Base-by-base conservation (phyloP, 2,329 filamentous ascomycete species). In the Alternaria sp. region DNA sequence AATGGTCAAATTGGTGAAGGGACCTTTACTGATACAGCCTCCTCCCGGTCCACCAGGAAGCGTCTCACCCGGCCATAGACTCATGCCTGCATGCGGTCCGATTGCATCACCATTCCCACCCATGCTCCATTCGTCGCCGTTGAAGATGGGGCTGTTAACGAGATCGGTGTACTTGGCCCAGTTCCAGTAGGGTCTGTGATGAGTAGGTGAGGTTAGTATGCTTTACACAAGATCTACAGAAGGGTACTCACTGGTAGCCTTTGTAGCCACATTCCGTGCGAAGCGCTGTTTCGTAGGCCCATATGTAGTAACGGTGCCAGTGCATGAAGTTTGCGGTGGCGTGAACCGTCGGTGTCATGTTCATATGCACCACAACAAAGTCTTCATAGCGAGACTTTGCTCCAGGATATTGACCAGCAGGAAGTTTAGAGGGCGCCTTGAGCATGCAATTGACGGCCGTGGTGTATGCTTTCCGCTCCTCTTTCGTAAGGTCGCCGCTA, bases 1-100 rank as follows among this genome's bases (percentile, higher is more conserved):
- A 28, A 83, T 77, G 1, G 71, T 77, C 10, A 73, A 62, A 62
- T 86, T 81, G 64, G 78, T 81, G 72, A 87, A 86, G 0, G 85
- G 85, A 0, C 86, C 86, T 1, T 77, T 81, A 15, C 74, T 79
- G 5, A 89, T 81, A 72, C 86, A 88, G 4, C 86, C 87, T n/a
- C 86, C 86, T 11, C 87, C 86, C 0, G 82, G 80, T 13, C 85
- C 87, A 2, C 82, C 81, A 1, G 83, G 84, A 19, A 84, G 71
- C 3, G 51, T 51, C 58, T 69, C 59, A 72, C 65, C 63, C n/a
- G 57, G 46, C 9, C 73, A 64, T 17, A 74, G 13, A 2, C 40
- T 54, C 26, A 59, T 36, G 12, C 70, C 67, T 11, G 57, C 56
- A 59, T 74, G 69, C 25, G 63, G 17, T 10, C 52, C 32, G 5